phyloP scores from a whole-genome alignment of 768 basidiomycete genomes.

The Lepiota subincarnata region DNA sequence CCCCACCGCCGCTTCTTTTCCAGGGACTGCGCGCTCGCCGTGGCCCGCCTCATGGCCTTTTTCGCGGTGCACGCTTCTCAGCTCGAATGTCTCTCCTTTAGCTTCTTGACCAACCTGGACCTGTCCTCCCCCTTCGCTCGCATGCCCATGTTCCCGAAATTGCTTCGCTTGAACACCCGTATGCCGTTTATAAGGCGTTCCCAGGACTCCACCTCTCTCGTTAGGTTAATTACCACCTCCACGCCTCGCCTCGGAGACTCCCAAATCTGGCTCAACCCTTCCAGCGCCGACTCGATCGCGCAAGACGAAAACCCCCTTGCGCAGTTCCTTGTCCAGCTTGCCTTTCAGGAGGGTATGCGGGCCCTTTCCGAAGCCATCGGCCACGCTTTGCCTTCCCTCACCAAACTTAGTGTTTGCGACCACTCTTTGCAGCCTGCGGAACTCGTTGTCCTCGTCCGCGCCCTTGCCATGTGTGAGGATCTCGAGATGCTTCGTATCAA shows the following conservation, averaged over 20 bases:
- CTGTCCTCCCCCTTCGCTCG: constrained; percentile 35
- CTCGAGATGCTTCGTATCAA: constrained; percentile 31
- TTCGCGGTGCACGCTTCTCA: constrained; percentile 31
- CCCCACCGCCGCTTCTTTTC: constrained; percentile 15
- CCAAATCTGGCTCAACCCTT: constrained; percentile 36
- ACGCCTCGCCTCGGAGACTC: constrained; percentile 29
- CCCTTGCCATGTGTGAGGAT: constrained; percentile 20
- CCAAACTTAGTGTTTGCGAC: constrained; percentile 33
- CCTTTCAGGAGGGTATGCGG: constrained; percentile 28
- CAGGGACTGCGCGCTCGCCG: no score
- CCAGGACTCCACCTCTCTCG: constrained; percentile 32
- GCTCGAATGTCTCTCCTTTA: constrained; percentile 31
- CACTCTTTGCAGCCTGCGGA: constrained; percentile 34
- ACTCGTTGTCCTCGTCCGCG: constrained; percentile 21
- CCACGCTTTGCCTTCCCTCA: constrained; percentile 29
- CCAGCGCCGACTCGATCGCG: constrained; percentile 25
- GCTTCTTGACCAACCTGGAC: constrained; percentile 38
- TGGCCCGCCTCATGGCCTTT: no score
- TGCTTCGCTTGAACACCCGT: constrained; percentile 31
- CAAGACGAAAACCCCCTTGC: constrained; percentile 27
- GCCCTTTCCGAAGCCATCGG: constrained; percentile 28
- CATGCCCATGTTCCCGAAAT: constrained; percentile 27
- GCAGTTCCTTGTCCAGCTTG: constrained; percentile 29
- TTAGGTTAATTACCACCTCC: constrained; percentile 25
- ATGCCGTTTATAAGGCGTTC: constrained; percentile 38